These are phyloP conservation scores for Rhodotorula diobovata DNA, from an alignment of 768 basidiomycete genomes.

Conservation along the genomic window DNA sequence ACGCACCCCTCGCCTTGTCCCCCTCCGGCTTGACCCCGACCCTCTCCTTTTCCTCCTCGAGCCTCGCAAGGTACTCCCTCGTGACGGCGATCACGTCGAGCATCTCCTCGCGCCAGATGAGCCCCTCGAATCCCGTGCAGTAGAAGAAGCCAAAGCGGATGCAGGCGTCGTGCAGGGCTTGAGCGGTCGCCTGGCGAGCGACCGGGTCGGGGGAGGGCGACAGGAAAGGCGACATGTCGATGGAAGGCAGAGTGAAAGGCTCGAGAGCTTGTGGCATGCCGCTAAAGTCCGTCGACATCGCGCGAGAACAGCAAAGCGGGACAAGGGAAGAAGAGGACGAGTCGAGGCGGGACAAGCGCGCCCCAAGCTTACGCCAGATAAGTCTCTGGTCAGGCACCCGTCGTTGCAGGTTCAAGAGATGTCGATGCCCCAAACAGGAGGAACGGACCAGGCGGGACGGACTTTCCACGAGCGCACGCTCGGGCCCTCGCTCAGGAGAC, in stretches of 20 bases:
- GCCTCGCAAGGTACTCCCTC: conserved; percentile 65
- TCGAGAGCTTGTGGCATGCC: background rate
- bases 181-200: conserved; percentile 52
- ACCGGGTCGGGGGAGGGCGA: background rate
- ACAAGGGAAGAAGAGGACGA: too few species aligned
- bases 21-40: conserved; percentile 62
- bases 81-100: conserved; percentile 64
- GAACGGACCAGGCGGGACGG: too few species aligned
- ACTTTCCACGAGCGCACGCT: too few species aligned
- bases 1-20: conserved; percentile 69
- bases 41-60: conserved; percentile 72
- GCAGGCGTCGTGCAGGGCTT: conserved; percentile 49
- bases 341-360: too few species aligned
- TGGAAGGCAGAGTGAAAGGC: conserved; percentile 8
- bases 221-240: conserved; percentile 23
- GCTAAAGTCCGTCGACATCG: too few species aligned
- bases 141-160: conserved; percentile 80
- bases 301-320: too few species aligned
- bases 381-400: too few species aligned
- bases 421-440: too few species aligned
- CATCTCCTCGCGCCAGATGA: conserved; percentile 57
- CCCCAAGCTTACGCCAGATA: too few species aligned
- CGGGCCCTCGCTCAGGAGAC: too few species aligned
- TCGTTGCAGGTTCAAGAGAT: too few species aligned
- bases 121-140: conserved; percentile 61